Base-by-base conservation (phyloP, 768 basidiomycete genomes). In the Ephemerocybe angulata region DNA sequence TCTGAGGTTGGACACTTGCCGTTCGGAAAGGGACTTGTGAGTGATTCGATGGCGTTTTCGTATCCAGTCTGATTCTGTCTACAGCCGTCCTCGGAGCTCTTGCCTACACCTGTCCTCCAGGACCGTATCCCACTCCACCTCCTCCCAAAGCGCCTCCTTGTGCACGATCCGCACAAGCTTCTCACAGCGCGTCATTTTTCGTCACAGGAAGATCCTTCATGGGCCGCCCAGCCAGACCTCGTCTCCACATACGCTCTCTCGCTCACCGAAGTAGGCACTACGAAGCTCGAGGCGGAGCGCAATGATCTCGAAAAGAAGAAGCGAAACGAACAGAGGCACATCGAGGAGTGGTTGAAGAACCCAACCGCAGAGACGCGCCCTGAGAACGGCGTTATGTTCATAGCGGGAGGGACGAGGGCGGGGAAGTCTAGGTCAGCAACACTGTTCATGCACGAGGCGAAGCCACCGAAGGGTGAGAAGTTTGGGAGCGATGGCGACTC, bases 141-240 rank as follows among this genome's bases (percentile, higher is more conserved):
- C 2, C 67, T 76, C 24, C 79, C 79, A 0, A 55, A 71, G 58
- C 75, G 61, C 17, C 65, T 80, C 10, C 58, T 72, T 22, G 74
- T 79, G 1, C 77, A 79, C 53, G 77, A 78, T 53, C 77, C 78
- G 0, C 76, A 67, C 57, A 60, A 62, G 49, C 42, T 73, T 8
- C 68, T 78, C 29, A 17, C 52, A 24, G 67, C 67, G 4, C 4
- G 38, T 8, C 41, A 38, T 28, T 33, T 41, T 6, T 15, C 13
- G 3, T 49, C 13, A 7, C 7, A 50, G 10, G 17, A 41, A 19
- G 15, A 13, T 6, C 7, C 15, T 13, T 6, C 5, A n/a, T 50
- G 48, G 48, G 24, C 48, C 8, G 13, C 24, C 10, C 11, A 37
- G 11, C 51, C 30, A 3, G 53, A 54, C 44, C 24, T 47, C 15